Evolutionary conservation across 1,139 yeast genomes (phyloP).

Genomic region (Trichomonascaceae sp.): DNA sequence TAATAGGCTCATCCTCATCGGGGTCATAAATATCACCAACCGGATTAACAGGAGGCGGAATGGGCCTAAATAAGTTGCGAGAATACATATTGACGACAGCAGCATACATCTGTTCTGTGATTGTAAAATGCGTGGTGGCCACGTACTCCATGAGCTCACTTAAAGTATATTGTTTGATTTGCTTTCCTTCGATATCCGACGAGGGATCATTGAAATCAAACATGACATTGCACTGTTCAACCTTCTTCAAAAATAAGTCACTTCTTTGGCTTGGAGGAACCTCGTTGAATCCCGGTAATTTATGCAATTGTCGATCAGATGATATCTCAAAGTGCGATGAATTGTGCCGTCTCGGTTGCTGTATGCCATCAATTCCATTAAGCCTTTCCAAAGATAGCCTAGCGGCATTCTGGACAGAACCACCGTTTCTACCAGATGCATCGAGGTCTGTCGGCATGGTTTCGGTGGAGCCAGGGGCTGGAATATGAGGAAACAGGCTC

Average conservation of each 20-base stretch:
- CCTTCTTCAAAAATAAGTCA: conserved; percentile 74
- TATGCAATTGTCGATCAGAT: conserved; percentile 65
- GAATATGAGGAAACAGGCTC: conserved; percentile 21
- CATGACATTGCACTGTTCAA: conserved; percentile 90
- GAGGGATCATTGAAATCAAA: conserved; percentile 95
- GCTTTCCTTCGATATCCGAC: conserved; percentile 86
- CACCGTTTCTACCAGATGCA: conserved; percentile 11
- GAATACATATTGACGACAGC: conserved; percentile 89
- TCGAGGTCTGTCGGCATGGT: conserved; percentile 36
- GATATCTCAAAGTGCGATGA: conserved; percentile 85
- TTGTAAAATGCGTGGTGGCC: conserved; percentile 66
- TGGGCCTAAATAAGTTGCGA: conserved; percentile 83
- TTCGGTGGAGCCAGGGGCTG: conserved; percentile 35
- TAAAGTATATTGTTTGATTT: conserved; percentile 76
- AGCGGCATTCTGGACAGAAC: conserved; percentile 18
- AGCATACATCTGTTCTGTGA: conserved; percentile 85
- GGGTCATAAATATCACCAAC: conserved; percentile 95
- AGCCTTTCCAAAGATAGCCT: conserved; percentile 32
- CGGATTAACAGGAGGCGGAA: conserved; percentile 97
- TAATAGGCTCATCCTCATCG: conserved; percentile 97
- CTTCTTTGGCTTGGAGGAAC: conserved; percentile 82
- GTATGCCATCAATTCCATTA: conserved; percentile 50
- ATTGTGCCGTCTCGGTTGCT: conserved; percentile 86
- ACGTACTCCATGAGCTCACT: conserved; percentile 88
- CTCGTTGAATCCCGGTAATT: conserved; percentile 84